Evolutionary conservation across 176 grass and related monocot genomes (phyloP).

Genomic region (Tuctoria greenei): DNA sequence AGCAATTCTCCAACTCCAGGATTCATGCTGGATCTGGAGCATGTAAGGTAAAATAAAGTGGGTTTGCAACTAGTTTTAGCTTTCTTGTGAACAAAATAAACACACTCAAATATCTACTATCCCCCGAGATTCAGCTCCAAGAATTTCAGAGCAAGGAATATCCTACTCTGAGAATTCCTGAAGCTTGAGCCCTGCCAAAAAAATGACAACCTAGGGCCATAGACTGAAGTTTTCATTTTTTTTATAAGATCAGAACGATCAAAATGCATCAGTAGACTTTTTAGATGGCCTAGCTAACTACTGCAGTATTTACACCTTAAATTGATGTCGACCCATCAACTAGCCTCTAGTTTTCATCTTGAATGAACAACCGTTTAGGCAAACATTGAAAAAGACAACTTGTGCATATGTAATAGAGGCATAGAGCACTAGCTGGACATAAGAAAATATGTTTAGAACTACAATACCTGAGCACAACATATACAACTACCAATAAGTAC

Average conservation of each 20-base stretch:
- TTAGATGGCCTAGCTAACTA: not conserved
- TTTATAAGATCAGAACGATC: no score
- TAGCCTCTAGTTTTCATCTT: not conserved
- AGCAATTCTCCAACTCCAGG: not conserved
- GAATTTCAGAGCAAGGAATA: not conserved
- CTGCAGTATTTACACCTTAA: not conserved
- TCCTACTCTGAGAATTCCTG: not conserved
- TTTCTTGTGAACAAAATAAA: not conserved
- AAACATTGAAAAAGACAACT: not conserved
- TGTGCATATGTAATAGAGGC: not conserved
- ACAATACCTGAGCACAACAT: not conserved
- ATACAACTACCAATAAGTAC: not conserved
- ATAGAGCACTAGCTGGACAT: not conserved
- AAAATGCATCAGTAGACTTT: no score
- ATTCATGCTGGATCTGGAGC: not conserved
- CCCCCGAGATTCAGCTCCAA: not conserved
- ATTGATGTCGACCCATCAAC: not conserved
- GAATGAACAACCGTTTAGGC: not conserved
- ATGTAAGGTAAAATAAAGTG: not conserved
- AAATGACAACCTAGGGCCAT: not conserved
- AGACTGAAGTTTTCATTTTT: no score
- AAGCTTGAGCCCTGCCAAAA: not conserved
- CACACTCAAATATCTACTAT: not conserved
- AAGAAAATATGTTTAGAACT: constrained; percentile 4
- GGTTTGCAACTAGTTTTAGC: not conserved